Evolutionary conservation across 495 filamentous ascomycete genomes (phyloP).

Genomic region (Talaromyces wortmannii): DNA sequence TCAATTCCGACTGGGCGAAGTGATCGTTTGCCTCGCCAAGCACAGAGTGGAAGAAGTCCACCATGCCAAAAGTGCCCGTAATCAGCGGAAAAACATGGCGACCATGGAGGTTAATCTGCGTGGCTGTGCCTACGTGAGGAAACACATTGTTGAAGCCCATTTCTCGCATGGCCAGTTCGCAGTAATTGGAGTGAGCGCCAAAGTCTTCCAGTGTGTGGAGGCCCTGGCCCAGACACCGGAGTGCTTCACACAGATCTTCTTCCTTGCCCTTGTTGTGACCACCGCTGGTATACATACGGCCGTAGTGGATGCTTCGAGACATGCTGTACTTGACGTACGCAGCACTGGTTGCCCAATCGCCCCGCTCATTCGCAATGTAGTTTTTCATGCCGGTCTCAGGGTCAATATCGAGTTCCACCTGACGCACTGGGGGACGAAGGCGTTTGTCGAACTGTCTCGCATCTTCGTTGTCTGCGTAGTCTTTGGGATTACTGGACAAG

Average conservation of each 20-base stretch:
- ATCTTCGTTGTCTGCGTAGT: conserved; percentile 84
- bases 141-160: conserved; percentile 79
- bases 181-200: conserved; percentile 91
- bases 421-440: conserved; percentile 67
- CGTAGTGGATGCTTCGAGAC: conserved; percentile 79
- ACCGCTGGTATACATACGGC: conserved; percentile 76
- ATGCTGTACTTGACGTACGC: conserved; percentile 87
- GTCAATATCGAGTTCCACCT: conserved; percentile 77
- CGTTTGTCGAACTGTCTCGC: conserved; percentile 80
- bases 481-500: conserved; percentile 62
- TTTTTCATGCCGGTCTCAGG: conserved; percentile 92
- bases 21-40: conserved; percentile 92
- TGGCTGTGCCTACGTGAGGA: conserved; percentile 70
- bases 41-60: conserved; percentile 96
- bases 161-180: conserved; percentile 80
- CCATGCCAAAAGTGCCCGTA: conserved; percentile 85
- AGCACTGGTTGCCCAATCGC: conserved; percentile 80
- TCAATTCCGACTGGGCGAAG: conserved; percentile 90
- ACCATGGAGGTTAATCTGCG: conserved; percentile 66
- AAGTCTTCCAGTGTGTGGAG: conserved; percentile 96
- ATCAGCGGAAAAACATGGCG: conserved; percentile 78
- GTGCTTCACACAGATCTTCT: conserved; percentile 80
- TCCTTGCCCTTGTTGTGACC: conserved; percentile 60
- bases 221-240: conserved; percentile 82
- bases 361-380: conserved; percentile 89